These are phyloP conservation scores for Starmerella lactis-condensi DNA, from an alignment of 805 yeast genomes.

Conservation along the genomic window DNA sequence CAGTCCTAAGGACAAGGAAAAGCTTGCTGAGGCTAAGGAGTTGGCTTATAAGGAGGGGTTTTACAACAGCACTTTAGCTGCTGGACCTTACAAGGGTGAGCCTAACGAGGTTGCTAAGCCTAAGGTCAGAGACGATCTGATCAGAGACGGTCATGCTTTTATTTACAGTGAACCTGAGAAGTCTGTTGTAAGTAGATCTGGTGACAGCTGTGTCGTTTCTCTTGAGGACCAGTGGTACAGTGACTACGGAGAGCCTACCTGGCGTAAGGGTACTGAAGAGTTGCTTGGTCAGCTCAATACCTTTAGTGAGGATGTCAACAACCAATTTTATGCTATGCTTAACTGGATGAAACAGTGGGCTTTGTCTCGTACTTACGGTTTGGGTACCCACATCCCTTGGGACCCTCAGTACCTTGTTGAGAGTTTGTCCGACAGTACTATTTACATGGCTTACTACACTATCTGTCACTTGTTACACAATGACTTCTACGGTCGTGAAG, in stretches of 20 bases:
- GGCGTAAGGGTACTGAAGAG: slow-evolving; percentile 70
- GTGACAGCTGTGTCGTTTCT: slow-evolving; percentile 91
- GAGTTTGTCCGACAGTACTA: slow-evolving; percentile 86
- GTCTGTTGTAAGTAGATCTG: slow-evolving; percentile 77
- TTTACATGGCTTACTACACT: slow-evolving; percentile 90
- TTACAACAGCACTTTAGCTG: slow-evolving; percentile 67
- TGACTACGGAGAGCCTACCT: slow-evolving; percentile 85
- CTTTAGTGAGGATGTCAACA: slow-evolving; percentile 62
- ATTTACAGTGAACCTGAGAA: slow-evolving; percentile 90
- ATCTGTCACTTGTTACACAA: slow-evolving; percentile 68
- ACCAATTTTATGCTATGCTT: slow-evolving; percentile 83
- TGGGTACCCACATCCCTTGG: slow-evolving; percentile 94
- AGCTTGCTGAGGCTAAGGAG: slow-evolving; percentile 83
- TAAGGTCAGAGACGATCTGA: slow-evolving; percentile 63
- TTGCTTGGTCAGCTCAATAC: slow-evolving; percentile 61
- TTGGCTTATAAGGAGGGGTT: slow-evolving; percentile 90
- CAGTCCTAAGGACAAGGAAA: slow-evolving; percentile 80
- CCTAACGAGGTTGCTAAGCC: slow-evolving; percentile 83
- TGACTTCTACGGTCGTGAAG: slow-evolving; percentile 63
- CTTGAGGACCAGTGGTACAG: slow-evolving; percentile 97
- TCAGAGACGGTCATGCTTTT: slow-evolving; percentile 63
- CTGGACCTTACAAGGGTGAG: slow-evolving; percentile 73
- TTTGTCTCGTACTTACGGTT: slow-evolving; percentile 85
- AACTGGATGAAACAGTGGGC: slow-evolving; percentile 99
- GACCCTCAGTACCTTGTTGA: slow-evolving; percentile 84